A percentile compares a stretch with the other conserved stretches of the same genome.
Evolutionary conservation across 805 yeast species (phyloP).

Genomic region (Starmerella bombicola): DNA sequence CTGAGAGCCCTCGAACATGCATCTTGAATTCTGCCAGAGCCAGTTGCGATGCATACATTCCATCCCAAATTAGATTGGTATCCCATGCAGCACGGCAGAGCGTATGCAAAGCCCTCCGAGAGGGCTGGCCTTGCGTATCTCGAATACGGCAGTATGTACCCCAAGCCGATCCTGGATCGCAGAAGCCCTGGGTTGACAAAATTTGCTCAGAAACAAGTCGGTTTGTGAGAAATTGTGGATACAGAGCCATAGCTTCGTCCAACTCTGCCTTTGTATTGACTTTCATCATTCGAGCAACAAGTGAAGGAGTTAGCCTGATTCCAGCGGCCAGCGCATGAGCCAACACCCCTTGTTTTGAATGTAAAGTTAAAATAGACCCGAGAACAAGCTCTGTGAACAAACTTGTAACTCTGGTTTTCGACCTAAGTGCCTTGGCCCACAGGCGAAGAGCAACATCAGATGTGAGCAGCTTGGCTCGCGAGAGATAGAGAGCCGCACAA

Average conservation of each 20-base stretch:
- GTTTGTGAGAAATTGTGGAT: slow-evolving; percentile 1
- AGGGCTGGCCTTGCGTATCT: slow-evolving; percentile 22
- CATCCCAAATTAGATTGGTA: slow-evolving; percentile 36
- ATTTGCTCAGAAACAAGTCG: slow-evolving; percentile 25
- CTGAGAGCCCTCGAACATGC: slow-evolving; percentile 32
- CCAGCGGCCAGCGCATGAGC: slow-evolving; percentile 7
- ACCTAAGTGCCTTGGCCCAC: slow-evolving; percentile 7
- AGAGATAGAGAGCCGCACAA: slow-evolving; percentile 17
- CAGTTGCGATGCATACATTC: slow-evolving; percentile 44
- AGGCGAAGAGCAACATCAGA: slow-evolving; percentile 15
- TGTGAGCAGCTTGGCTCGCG: slow-evolving; percentile 17
- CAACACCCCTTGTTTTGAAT: slow-evolving; percentile 7
- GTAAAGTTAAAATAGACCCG: slow-evolving; percentile 8
- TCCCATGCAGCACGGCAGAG: slow-evolving; percentile 39
- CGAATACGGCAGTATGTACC: slow-evolving; percentile 24
- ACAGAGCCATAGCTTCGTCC: background rate
- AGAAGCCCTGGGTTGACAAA: slow-evolving; percentile 23
- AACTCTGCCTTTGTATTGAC: slow-evolving; percentile 7
- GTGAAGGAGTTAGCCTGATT: slow-evolving; percentile 8
- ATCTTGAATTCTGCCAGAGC: slow-evolving; percentile 46
- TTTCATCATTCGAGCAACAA: slow-evolving; percentile 9
- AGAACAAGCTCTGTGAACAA: slow-evolving; percentile 11
- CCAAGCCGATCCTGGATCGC: slow-evolving; percentile 24
- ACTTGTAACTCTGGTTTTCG: slow-evolving; percentile 19
- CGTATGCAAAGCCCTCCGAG: slow-evolving; percentile 31